Conservation (phyloP, 1,139 yeast species). For the Blastobotrys serpentis region DNA sequence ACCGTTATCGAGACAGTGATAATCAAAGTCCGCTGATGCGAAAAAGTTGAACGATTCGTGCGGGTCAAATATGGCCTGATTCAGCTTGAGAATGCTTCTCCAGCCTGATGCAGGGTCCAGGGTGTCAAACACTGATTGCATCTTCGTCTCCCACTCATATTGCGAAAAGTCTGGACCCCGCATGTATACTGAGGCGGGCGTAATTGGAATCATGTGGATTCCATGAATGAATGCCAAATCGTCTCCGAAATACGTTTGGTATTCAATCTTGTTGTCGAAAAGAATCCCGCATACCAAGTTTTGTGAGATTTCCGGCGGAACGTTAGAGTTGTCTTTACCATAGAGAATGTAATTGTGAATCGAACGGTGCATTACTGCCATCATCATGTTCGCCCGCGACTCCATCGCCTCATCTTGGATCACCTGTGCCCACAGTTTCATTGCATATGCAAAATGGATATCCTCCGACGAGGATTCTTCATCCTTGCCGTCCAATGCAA, state of each 20-base stretch:
- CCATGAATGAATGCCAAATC: slow-evolving; percentile 77
- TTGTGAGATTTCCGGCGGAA: slow-evolving; percentile 51
- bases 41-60: slow-evolving; percentile 60
- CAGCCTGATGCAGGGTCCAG: slow-evolving; percentile 66
- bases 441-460: slow-evolving; percentile 62
- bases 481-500: slow-evolving; percentile 65
- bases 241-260: slow-evolving; percentile 78
- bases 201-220: slow-evolving; percentile 83
- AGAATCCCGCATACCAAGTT: slow-evolving; percentile 66
- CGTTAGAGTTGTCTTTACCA: slow-evolving; percentile 50
- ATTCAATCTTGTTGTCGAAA: slow-evolving; percentile 79
- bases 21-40: slow-evolving; percentile 45
- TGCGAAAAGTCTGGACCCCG: slow-evolving; percentile 63
- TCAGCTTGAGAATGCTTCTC: slow-evolving; percentile 74
- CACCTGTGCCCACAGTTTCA: slow-evolving; percentile 69
- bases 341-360: slow-evolving; percentile 59
- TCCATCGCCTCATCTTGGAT: slow-evolving; percentile 62
- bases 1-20: slow-evolving; percentile 69
- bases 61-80: slow-evolving; percentile 70
- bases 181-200: slow-evolving; percentile 70
- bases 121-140: slow-evolving; percentile 47
- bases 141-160: slow-evolving; percentile 68
- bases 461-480: slow-evolving; percentile 75
- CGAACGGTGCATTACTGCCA: slow-evolving; percentile 56
- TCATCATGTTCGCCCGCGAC: slow-evolving; percentile 62